Evolutionary conservation across 306 rosid species (phyloP), one percentile per base, ranked within the genome.

Genomic region (Inga oerstediana): DNA sequence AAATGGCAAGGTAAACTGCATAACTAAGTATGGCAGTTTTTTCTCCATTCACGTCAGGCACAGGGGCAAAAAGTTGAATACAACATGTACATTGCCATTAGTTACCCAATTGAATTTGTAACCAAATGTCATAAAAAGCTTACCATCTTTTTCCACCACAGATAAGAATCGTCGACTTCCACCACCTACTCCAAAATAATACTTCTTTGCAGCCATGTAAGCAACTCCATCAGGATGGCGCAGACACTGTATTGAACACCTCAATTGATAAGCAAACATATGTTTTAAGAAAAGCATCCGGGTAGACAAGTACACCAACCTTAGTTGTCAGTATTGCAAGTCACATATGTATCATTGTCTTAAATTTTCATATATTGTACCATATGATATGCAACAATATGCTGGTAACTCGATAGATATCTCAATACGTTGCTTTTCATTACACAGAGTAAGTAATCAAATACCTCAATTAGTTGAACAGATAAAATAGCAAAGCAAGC

Each of bases 121-220:
- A 58, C 64, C 54, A 56, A 24, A 79, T 35, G 32, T 84, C 79
- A 56, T 67, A 49, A 82, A 27, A 66, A 79, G 45, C 95, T 91
- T 81, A 92, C 98, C 96, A 69, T 93, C 97, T 85, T 92, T 92
- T 81, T 92, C 99, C 43, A 92, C 91, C 82, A 91, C 78, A 5
- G 96, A 92, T 44, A 93, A 87, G 81, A 95, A 95, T 59, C 85
- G 89, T 4, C 97, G 92, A 44, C 84, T 84, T 78, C 98, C 98
- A 59, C 98, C 98, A 10, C 98, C 98, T 12, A 95, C 98, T 79
- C 98, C 98, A 87, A 95, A 95, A 90, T 93, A 95, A 89, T 96
- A 88, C 88, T 96, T 96, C 89, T 96, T 96, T 48, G 92, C 99
- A 3, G 99, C 96, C 92, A 96, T 77, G 85, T 96, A 96, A 37